Percentiles rank a stretch among this genome's conserved stretches.
These are phyloP conservation scores for Madurella mycetomatis DNA, from an alignment of 2,329 filamentous ascomycete genomes.

Conservation along the genomic window DNA sequence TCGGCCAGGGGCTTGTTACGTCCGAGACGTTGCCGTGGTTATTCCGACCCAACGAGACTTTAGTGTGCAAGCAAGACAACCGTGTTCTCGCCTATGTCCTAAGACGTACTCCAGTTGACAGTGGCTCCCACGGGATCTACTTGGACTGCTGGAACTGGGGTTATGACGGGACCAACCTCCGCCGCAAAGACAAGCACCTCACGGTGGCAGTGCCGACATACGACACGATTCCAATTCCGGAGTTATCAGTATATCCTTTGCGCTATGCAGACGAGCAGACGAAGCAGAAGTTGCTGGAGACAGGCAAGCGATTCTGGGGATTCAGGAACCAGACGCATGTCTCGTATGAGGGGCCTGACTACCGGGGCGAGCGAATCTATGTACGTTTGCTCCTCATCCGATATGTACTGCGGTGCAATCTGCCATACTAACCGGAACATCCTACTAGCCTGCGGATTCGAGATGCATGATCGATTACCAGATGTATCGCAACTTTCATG, in stretches of 20 bases:
- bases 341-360: background rate
- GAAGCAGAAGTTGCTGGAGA: background rate
- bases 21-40: constrained; percentile 1
- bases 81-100: background rate
- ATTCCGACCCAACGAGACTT: background rate
- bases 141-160: constrained; percentile 4
- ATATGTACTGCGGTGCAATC: background rate
- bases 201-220: background rate
- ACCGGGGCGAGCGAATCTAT: background rate
- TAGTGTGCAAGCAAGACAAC: background rate
- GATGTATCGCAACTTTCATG: background rate
- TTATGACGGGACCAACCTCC: background rate
- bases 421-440: background rate
- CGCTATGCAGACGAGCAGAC: background rate
- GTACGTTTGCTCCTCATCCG: background rate
- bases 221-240: background rate
- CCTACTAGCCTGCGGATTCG: background rate
- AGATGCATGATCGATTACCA: constrained; percentile 3
- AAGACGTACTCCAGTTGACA: background rate
- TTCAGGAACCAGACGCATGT: background rate
- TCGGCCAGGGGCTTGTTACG: background rate
- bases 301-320: background rate
- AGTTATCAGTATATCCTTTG: background rate
- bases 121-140: background rate
- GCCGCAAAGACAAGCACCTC: background rate